phyloP scores from a whole-genome alignment of 768 basidiomycete genomes.

The Rhodotorula taiwanensis region DNA sequence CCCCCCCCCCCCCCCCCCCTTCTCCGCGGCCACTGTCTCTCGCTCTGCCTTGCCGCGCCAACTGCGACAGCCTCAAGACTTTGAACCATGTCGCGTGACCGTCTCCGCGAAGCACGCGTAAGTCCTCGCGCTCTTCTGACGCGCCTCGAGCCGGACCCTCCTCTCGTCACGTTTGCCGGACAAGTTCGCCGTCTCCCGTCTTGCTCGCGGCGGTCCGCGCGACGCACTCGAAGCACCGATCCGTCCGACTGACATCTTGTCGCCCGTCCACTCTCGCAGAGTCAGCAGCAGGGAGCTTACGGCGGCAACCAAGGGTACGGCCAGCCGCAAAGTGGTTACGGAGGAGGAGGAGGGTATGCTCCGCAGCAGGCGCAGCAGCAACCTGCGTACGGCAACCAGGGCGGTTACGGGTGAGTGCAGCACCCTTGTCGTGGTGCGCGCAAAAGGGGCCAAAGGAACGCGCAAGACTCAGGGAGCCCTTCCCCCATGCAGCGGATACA shows the following conservation, averaged over 20 bases:
- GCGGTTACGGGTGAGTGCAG: neutral
- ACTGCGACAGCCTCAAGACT: neutral
- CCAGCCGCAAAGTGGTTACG: conserved; percentile 13
- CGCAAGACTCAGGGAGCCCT: neutral
- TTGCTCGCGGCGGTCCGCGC: too few species aligned
- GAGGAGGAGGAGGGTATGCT: conserved; percentile 8
- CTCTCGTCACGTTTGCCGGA: neutral
- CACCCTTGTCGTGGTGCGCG: too few species aligned
- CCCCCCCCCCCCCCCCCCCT: too few species aligned
- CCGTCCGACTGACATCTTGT: neutral
- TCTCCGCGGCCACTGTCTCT: too few species aligned
- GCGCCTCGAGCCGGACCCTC: neutral
- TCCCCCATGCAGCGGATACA: conserved; percentile 1
- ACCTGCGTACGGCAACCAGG: neutral
- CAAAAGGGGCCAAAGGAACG: neutral
- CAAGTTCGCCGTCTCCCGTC: too few species aligned
- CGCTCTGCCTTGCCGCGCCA: too few species aligned
- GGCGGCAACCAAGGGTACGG: conserved; percentile 1
- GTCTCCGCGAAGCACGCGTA: conserved; percentile 33
- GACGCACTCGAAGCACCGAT: neutral
- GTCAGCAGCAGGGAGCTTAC: conserved; percentile 18
- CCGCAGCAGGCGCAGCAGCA: neutral
- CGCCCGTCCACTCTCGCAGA: neutral
- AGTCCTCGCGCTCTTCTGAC: neutral
- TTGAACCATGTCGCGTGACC: conserved; percentile 23